Conservation (phyloP, 495 filamentous ascomycete species). For the Hypoxylon cercidicola region DNA sequence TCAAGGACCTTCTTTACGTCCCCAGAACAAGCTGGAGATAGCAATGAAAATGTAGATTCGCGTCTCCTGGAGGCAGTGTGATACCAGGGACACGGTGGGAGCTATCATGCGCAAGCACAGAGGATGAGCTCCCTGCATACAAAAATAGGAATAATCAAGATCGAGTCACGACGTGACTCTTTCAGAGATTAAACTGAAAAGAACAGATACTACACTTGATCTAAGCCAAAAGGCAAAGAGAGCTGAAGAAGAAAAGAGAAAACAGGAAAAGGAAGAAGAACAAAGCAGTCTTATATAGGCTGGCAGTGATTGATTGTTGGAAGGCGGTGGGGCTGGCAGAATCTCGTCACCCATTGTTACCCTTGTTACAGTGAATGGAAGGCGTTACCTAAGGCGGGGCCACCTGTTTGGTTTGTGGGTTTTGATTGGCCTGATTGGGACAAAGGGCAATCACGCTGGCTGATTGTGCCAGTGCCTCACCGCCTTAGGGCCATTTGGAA, state of each 20-base stretch:
- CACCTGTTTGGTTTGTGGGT: no score
- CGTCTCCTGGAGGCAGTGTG: slow-evolving; percentile 78
- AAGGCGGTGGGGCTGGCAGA: slow-evolving; percentile 14
- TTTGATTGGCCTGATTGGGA: no score
- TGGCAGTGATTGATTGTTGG: slow-evolving; percentile 5
- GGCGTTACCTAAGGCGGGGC: no score
- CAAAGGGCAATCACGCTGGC: neutral
- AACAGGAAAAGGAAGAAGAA: neutral
- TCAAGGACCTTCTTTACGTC: slow-evolving; percentile 23
- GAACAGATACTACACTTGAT: slow-evolving; percentile 99
- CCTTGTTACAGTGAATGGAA: no score
- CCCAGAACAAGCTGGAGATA: slow-evolving; percentile 21
- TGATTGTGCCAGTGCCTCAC: slow-evolving; percentile 8
- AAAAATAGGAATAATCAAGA: slow-evolving; percentile 55
- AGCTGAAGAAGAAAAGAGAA: slow-evolving; percentile 49
- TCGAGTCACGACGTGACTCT: slow-evolving; percentile 43
- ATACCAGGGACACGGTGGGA: slow-evolving; percentile 76
- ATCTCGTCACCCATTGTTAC: no score
- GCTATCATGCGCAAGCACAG: slow-evolving; percentile 75
- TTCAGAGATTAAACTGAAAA: slow-evolving; percentile 92
- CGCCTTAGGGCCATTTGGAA: neutral
- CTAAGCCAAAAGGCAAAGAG: slow-evolving; percentile 79
- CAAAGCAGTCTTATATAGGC: neutral
- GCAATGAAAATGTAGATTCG: slow-evolving; percentile 63
- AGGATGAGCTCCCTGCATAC: slow-evolving; percentile 59